A percentile compares a stretch with the other conserved stretches of the same genome.
Evolutionary conservation across 495 filamentous ascomycete genomes (phyloP).

Genomic region (Sabuloglossum arenarium): DNA sequence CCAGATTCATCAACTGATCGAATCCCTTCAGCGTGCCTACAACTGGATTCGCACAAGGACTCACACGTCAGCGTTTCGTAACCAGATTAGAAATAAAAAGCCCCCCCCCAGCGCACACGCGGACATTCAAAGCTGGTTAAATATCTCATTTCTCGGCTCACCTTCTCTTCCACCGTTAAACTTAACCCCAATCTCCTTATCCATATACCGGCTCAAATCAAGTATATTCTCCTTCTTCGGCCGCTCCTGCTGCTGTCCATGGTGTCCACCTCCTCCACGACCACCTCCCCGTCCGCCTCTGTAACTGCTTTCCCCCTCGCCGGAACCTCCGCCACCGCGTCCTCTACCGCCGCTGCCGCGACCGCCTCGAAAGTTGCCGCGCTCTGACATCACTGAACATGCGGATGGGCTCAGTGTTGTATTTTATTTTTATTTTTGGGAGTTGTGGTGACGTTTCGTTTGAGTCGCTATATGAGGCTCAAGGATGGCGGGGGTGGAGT

Average conservation of each 20-base stretch:
- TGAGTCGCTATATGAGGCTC: background rate
- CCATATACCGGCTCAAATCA: constrained; percentile 86
- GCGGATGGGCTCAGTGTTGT: background rate
- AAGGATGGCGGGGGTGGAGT: background rate
- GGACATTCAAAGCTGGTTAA: no score
- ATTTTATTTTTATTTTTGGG: background rate
- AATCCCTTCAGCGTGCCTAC: constrained; percentile 80
- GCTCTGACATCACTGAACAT: constrained; percentile 5
- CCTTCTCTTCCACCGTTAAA: constrained; percentile 92
- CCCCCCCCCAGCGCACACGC: no score
- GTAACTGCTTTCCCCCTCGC: background rate
- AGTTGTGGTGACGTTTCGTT: background rate
- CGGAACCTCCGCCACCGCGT: constrained; percentile 5
- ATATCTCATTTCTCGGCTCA: no score
- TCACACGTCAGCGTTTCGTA: no score
- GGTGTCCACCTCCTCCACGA: constrained; percentile 8
- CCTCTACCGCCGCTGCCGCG: constrained; percentile 2
- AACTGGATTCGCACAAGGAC: constrained; percentile 28
- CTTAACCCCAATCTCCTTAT: constrained; percentile 84
- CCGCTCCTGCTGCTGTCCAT: constrained; percentile 23
- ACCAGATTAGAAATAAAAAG: no score
- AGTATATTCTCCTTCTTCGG: constrained; percentile 98
- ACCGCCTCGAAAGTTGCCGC: constrained; percentile 5
- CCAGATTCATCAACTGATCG: constrained; percentile 93
- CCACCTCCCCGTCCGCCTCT: constrained; percentile 7